Percentiles rank a stretch among this genome's conserved stretches.
Conservation (phyloP, 2,329 filamentous ascomycete genomes). For the Bretziella fagacearum region DNA sequence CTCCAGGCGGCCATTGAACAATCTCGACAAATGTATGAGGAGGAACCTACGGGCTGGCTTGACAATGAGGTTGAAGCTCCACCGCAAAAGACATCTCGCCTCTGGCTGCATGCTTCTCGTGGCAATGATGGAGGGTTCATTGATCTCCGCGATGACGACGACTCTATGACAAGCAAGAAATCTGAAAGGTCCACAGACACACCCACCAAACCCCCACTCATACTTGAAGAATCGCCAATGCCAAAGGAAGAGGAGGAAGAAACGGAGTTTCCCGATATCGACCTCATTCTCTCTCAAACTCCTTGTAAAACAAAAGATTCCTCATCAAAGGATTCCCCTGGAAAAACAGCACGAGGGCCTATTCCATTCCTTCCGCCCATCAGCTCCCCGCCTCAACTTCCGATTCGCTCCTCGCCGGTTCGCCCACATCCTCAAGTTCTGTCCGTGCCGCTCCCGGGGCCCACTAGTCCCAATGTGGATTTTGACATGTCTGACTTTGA, state of each 20-base stretch:
- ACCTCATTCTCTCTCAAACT: background rate
- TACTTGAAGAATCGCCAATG: too few species aligned
- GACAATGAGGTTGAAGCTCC: slow-evolving; percentile 1
- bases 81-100: slow-evolving; percentile 21
- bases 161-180: background rate
- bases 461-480: background rate
- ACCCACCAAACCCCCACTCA: too few species aligned
- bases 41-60: slow-evolving; percentile 3
- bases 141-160: slow-evolving; percentile 30
- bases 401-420: slow-evolving; percentile 9
- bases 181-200: background rate
- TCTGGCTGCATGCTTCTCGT: slow-evolving; percentile 58
- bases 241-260: background rate
- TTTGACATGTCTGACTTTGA: slow-evolving; percentile 3
- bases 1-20: slow-evolving; percentile 43
- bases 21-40: slow-evolving; percentile 29
- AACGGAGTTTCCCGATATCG: slow-evolving; percentile 7
- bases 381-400: slow-evolving; percentile 4
- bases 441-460: background rate
- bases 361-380: background rate
- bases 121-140: slow-evolving; percentile 36
- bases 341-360: background rate
- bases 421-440: background rate
- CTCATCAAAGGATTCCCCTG: background rate
- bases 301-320: background rate